Base-by-base conservation (phyloP, 2,329 filamentous ascomycete species). In the Aspergillus aculeatinus region DNA sequence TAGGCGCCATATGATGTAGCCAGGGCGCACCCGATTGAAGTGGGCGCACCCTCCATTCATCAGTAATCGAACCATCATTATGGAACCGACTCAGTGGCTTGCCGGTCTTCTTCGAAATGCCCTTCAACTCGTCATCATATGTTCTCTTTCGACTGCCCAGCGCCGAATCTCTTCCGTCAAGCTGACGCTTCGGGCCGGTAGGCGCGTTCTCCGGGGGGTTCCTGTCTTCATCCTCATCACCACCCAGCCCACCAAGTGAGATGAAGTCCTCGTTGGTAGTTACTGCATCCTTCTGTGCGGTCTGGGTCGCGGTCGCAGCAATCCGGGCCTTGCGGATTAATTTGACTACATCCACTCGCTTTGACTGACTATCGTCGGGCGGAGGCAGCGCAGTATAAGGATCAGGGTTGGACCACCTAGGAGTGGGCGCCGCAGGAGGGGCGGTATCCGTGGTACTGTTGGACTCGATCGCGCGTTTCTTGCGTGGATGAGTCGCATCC, bases 401-500 rank as follows among this genome's bases (percentile, higher is more conserved):
- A 73, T 98, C 94, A 3, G 94, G 93, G 68, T 98, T 98, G 4
- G 92, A 96, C 94, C 94, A 98, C 74, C 90, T 92, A 3, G 92
- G 92, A 5, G 73, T 77, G 48, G 71, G 69, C 16, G 65, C 58
- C 11, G 63, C 57, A 7, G 61, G 52, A 11, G 73, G 76, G 56
- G 69, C 66, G 14, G 67, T 52, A 35, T 61, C 54, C 12, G 59
- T 60, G 5, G 60, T 56, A 31, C 63, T 63, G 25, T 70, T 65
- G 14, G 63, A 53, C 48, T 69, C 72, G 5, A 74, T n/a, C 4
- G 70, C 73, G 59, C 72, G 74, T 64, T 71, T 77, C 56, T 77
- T 77, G 53, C 76, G 77, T 19, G 79, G 76, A 48, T 67, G 75
- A 21, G 69, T 65, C 33, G 59, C 65, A 9, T 69, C 60, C 21